Percentiles rank a stretch among this genome's conserved stretches.
phyloP scores from a whole-genome alignment of 2,329 filamentous ascomycete species.

The Beauveria asiatica region DNA sequence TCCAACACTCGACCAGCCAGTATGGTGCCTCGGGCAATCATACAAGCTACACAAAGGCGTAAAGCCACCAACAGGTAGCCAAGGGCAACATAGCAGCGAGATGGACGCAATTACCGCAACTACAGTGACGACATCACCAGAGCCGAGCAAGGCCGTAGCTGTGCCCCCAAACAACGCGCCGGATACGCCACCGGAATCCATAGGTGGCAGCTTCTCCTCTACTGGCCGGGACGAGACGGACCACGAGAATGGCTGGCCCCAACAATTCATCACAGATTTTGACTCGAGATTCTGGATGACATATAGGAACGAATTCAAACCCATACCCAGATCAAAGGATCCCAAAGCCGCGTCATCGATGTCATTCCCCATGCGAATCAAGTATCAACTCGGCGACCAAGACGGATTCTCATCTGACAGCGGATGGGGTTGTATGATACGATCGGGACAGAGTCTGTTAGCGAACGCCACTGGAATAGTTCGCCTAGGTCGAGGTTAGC shows the following conservation, averaged over 20 bases:
- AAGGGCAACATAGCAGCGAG: constrained; percentile 16
- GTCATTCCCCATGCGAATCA: constrained; percentile 76
- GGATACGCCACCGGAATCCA: constrained; percentile 40
- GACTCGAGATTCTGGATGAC: constrained; percentile 95
- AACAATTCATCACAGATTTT: constrained; percentile 81
- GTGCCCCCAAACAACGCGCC: constrained; percentile 22
- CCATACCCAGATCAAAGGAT: constrained; percentile 71
- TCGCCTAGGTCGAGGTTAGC: constrained; percentile 67
- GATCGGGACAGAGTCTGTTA: constrained; percentile 86
- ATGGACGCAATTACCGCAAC: constrained; percentile 5
- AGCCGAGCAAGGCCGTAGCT: neutral
- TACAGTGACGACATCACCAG: constrained; percentile 8
- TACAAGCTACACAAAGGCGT: constrained; percentile 33
- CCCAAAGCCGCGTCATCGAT: constrained; percentile 62
- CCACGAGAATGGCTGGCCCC: constrained; percentile 63
- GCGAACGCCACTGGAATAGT: constrained; percentile 74
- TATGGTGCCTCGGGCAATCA: constrained; percentile 69
- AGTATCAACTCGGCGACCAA: constrained; percentile 69
- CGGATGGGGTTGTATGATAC: constrained; percentile 98
- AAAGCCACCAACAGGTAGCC: constrained; percentile 5
- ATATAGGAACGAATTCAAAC: constrained; percentile 78
- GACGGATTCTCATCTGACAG: constrained; percentile 85
- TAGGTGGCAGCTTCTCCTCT: constrained; percentile 42
- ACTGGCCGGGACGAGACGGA: constrained; percentile 38
- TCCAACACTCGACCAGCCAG: constrained; percentile 53